A percentile compares a stretch with the other conserved stretches of the same genome.
These are phyloP conservation scores for Aspergillus sp. DNA, from an alignment of 2,329 filamentous ascomycete species.

Conservation along the genomic window DNA sequence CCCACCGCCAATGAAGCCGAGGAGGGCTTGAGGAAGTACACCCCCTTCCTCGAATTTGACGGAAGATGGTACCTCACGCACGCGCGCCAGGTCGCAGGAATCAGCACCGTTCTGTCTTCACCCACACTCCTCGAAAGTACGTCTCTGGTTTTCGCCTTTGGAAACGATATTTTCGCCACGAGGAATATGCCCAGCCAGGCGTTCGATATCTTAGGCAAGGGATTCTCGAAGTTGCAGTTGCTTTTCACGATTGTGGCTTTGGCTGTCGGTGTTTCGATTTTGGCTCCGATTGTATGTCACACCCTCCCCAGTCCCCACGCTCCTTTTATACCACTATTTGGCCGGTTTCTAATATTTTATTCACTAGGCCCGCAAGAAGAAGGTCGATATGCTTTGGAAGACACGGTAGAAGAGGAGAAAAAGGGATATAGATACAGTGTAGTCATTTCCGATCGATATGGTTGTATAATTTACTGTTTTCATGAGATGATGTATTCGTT, in stretches of 20 bases:
- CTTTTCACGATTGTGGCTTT: conserved; percentile 80
- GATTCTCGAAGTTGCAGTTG: conserved; percentile 88
- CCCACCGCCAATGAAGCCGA: conserved; percentile 75
- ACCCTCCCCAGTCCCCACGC: background rate
- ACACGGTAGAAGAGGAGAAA: background rate
- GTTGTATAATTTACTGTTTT: background rate
- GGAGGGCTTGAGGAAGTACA: conserved; percentile 78
- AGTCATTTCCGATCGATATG: background rate
- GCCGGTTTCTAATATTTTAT: background rate
- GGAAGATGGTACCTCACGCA: conserved; percentile 79
- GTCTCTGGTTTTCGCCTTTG: conserved; percentile 83
- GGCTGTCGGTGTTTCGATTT: conserved; percentile 69
- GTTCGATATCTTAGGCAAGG: conserved; percentile 90
- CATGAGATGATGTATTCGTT: background rate
- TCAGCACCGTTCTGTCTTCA: conserved; percentile 69
- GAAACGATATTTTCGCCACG: conserved; percentile 81
- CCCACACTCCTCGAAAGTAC: conserved; percentile 89
- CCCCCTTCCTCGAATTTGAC: conserved; percentile 77
- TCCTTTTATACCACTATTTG: background rate
- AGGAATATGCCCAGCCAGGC: conserved; percentile 81
- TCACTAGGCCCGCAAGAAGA: conserved; percentile 10
- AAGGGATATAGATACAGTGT: background rate
- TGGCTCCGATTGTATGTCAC: conserved; percentile 78
- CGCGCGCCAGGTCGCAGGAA: conserved; percentile 74
- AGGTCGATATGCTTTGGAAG: conserved; percentile 10